A percentile compares a stretch with the other conserved stretches of the same genome.
phyloP scores from a whole-genome alignment of 129 eudicot genomes.

The Dittrichia graveolens region DNA sequence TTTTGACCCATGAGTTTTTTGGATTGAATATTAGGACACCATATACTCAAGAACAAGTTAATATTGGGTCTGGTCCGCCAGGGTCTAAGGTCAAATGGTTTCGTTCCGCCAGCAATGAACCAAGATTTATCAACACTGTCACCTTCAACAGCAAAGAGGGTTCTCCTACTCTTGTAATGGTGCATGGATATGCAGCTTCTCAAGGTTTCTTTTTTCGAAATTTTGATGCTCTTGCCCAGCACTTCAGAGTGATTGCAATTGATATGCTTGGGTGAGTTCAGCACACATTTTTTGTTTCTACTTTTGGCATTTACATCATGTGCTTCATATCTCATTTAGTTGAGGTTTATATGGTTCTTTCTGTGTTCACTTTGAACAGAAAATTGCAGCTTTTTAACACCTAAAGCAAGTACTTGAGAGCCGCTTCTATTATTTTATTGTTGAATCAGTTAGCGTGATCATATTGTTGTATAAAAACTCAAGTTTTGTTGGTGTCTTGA shows the following conservation, averaged over 20 bases:
- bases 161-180: slow-evolving; percentile 90
- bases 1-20: slow-evolving; percentile 18
- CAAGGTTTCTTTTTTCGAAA: slow-evolving; percentile 98
- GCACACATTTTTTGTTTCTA: not conserved
- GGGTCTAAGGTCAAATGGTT: slow-evolving; percentile 89
- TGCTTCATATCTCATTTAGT: slow-evolving; percentile 2
- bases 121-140: slow-evolving; percentile 82
- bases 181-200: slow-evolving; percentile 95
- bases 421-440: not conserved
- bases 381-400: not conserved
- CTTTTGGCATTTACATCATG: not conserved
- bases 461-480: not conserved
- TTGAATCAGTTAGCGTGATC: not conserved
- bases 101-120: slow-evolving; percentile 74
- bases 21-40: slow-evolving; percentile 59
- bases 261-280: slow-evolving; percentile 90
- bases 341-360: slow-evolving; percentile 12
- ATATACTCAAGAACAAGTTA: slow-evolving; percentile 67
- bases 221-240: slow-evolving; percentile 81
- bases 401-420: slow-evolving; percentile 8
- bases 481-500: slow-evolving; percentile 4
- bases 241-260: slow-evolving; percentile 83
- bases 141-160: slow-evolving; percentile 82
- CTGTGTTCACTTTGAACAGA: not conserved
- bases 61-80: slow-evolving; percentile 90